Base-by-base conservation (phyloP, 371 early-diverging fungal species). In the Dichotomocladium elegans region DNA sequence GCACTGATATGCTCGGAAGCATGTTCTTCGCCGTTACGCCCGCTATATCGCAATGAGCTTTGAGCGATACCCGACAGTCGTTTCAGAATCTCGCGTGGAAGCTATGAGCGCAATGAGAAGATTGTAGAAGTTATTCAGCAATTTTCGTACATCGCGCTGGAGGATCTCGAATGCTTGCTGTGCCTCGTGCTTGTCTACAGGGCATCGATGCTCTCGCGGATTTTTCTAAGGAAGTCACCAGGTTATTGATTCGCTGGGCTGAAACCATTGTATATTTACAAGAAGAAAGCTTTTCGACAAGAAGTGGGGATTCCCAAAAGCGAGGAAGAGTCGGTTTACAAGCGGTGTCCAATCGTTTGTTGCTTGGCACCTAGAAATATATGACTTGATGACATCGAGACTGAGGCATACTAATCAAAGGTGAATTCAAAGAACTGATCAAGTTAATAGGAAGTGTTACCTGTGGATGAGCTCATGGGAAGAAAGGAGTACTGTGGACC, bases 151-250 rank as follows among this genome's bases (percentile, higher is more conserved):
- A 11, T 59, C 43, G 25, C 10, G 24, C 34, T 53, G 26, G 8
- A 59, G 26, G 24, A 59, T 37, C 1, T 59, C 25, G 33, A 59
- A 53, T 1, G 59, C 48, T 15, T 53, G 11, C 11, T 26, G 53
- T 11, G 58, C 63, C 47, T 54, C 54, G n/a, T n/a, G 33, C 17
- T 58, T 57, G 22, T 63, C 63, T 4, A 63, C 55, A 5, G 57
- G 55, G 29, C 63, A 63, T 35, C 14, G 19, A 14, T 30, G 43
- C n/a, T 19, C 24, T 26, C 10, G 34, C 22, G 37, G 24, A 6
- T 34, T 50, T 25, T 37, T 50, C 50, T 50, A 15, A 25, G 26
- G 3, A 29, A 12, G 24, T 3, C 31, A 40, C n/a, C n/a, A n/a
- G n/a, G n/a, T n/a, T n/a, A n/a, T n/a, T n/a, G n/a, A n/a, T n/a